Evolutionary conservation across 2,329 filamentous ascomycete genomes (phyloP).

Genomic region (Pseudogymnoascus sp.): DNA sequence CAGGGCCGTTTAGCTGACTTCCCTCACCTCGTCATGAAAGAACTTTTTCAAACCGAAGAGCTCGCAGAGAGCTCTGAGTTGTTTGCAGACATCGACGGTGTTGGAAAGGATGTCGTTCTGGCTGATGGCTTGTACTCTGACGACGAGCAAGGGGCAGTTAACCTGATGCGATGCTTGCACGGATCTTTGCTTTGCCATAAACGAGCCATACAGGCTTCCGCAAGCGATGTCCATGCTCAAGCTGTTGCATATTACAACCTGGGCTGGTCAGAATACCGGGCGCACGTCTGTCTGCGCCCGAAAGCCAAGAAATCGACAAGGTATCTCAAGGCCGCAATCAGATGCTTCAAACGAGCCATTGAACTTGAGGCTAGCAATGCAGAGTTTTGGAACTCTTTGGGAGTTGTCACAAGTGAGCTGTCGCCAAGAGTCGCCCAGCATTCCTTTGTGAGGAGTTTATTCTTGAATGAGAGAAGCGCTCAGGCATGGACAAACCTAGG

Average conservation of each 20-base stretch:
- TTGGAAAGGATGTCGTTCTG: slow-evolving; percentile 36
- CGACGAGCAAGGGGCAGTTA: slow-evolving; percentile 27
- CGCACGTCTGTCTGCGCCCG: slow-evolving; percentile 57
- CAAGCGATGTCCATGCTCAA: slow-evolving; percentile 73
- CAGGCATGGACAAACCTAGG: slow-evolving; percentile 88
- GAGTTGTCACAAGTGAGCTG: slow-evolving; percentile 78
- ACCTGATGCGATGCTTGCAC: slow-evolving; percentile 54
- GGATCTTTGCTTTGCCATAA: slow-evolving; percentile 80
- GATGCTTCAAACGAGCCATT: slow-evolving; percentile 91
- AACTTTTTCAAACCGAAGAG: slow-evolving; percentile 49
- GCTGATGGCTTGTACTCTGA: slow-evolving; percentile 27
- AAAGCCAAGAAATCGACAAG: slow-evolving; percentile 46
- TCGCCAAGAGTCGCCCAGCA: slow-evolving; percentile 88
- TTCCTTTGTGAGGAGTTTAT: slow-evolving; percentile 83
- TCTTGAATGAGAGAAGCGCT: slow-evolving; percentile 80
- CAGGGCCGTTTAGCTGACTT: slow-evolving; percentile 59
- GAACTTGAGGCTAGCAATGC: slow-evolving; percentile 89
- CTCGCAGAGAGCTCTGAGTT: slow-evolving; percentile 47
- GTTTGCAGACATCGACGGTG: slow-evolving; percentile 61
- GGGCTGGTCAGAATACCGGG: slow-evolving; percentile 84
- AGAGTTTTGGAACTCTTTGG: slow-evolving; percentile 95
- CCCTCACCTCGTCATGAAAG: slow-evolving; percentile 48
- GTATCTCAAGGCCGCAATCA: slow-evolving; percentile 73
- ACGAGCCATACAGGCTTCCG: slow-evolving; percentile 65
- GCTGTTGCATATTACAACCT: slow-evolving; percentile 97